Base-by-base conservation (phyloP, 192 early-diverging fungal species). In the Coemansia sp. region DNA sequence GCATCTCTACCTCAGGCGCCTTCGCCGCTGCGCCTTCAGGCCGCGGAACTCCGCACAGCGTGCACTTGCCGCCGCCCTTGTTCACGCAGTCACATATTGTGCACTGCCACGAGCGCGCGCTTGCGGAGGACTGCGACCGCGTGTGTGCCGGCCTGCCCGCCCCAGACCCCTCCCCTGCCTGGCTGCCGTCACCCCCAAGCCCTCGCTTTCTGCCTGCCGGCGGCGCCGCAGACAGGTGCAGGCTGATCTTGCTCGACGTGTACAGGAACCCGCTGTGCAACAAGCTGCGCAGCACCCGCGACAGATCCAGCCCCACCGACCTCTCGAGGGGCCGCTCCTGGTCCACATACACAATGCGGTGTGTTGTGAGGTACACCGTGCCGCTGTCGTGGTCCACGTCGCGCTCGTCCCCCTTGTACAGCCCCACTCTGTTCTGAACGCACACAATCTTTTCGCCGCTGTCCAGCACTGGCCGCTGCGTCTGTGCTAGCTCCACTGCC, bases 311-410 rank as follows among this genome's bases (percentile, higher is more conserved):
- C 14, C 75, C 80, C 6, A 84, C 70, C 6, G 88, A 89, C 21
- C 82, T 53, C 31, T 72, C 62, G 4, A 58, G 65, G 2, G 87
- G 82, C 8, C 67, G 53, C 27, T 79, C 71, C 36, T 74, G 68
- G 63, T 91, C 86, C 13, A 95, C 83, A 71, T 91, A 95, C n/a
- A 93, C 64, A 25, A 95, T 63, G 21, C 90, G 80, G 51, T 86
- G 83, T 3, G 68, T 77, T 7, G 92, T 92, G 38, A 89, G 59
- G 51, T 90, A 91, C 15, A 83, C 78, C 0, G 83, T 82, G 5
- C 92, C 92, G 51, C 80, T 81, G 56, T 89, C 85, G 59, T 84
- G 85, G 32, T 84, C 77, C 23, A 80, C 70, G 61, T 77, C 75
- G 19, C 75, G 63, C 42, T 59, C 52, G 1, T 41, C 32, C 19